phyloP scores from a whole-genome alignment of 2,329 filamentous ascomycete species.

The Sclerotinia subarctica region DNA sequence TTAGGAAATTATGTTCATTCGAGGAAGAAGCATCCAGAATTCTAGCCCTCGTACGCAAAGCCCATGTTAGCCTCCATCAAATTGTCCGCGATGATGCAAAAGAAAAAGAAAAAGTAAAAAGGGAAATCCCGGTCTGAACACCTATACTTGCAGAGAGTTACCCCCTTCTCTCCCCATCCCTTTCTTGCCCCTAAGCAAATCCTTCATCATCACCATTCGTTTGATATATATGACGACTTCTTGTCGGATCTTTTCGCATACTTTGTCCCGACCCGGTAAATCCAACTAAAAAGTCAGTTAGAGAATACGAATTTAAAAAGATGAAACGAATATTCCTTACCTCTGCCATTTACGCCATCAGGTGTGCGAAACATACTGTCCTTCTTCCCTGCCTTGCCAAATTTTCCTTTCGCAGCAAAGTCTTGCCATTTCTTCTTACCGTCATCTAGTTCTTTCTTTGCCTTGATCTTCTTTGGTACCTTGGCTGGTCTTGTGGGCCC shows the following conservation, averaged over 20 bases:
- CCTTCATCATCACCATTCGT: constrained; percentile 67
- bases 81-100: constrained; percentile 23
- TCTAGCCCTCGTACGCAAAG: constrained; percentile 26
- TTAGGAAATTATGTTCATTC: constrained; percentile 27
- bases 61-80: constrained; percentile 46
- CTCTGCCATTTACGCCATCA: constrained; percentile 80
- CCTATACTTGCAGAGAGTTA: constrained; percentile 39
- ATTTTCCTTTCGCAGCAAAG: constrained; percentile 76
- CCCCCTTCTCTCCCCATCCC: constrained; percentile 37
- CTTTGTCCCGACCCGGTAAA: constrained; percentile 93
- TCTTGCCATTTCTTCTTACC: constrained; percentile 94
- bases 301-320: constrained; percentile 22
- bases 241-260: constrained; percentile 87
- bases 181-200: constrained; percentile 23
- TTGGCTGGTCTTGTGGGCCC: constrained; percentile 60
- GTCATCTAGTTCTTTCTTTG: constrained; percentile 85
- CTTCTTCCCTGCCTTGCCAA: constrained; percentile 68
- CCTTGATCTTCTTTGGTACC: constrained; percentile 82
- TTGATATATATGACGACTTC: constrained; percentile 82
- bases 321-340: constrained; percentile 48
- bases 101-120: constrained; percentile 23
- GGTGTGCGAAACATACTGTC: constrained; percentile 97
- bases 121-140: constrained; percentile 36
- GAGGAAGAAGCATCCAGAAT: constrained; percentile 23
- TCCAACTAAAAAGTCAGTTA: constrained; percentile 62